Conservation (phyloP, 78 protist species). For the Chrysochromulina parva region DNA sequence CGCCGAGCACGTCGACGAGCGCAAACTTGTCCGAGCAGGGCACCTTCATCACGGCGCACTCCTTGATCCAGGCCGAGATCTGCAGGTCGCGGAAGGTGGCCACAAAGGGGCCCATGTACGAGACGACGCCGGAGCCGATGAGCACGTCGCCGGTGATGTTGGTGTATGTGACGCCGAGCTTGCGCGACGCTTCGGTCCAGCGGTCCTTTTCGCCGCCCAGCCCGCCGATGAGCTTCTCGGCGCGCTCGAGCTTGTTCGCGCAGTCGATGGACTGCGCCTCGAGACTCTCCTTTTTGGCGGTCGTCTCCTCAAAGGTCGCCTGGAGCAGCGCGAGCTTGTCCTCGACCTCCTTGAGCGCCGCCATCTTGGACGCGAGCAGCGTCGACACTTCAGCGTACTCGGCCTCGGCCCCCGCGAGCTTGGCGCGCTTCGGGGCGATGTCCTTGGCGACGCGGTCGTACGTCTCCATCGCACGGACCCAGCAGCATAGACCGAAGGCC, state of each 20-base stretch:
- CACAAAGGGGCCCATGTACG: constrained; percentile 54
- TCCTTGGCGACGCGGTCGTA: constrained; percentile 57
- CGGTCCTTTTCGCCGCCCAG: constrained; percentile 55
- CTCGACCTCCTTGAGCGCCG: constrained; percentile 18
- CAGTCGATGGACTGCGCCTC: constrained; percentile 44
- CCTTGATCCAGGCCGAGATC: neutral
- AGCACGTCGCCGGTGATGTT: constrained; percentile 30
- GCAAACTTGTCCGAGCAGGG: neutral
- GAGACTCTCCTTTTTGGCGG: constrained; percentile 28
- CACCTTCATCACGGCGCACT: neutral
- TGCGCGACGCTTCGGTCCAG: constrained; percentile 56
- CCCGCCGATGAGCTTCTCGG: constrained; percentile 57
- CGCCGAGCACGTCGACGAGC: constrained; percentile 44
- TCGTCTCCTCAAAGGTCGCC: constrained; percentile 3
- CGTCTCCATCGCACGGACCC: constrained; percentile 71
- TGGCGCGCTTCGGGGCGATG: constrained; percentile 50
- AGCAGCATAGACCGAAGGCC: constrained; percentile 52
- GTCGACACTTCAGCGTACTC: neutral
- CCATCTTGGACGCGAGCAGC: constrained; percentile 36
- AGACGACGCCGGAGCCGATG: constrained; percentile 10
- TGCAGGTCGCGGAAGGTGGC: neutral
- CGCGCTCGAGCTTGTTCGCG: constrained; percentile 55
- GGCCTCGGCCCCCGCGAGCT: constrained; percentile 16
- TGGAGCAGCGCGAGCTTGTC: neutral
- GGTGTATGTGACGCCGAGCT: neutral